Conservation (phyloP, 305 asterid genomes). For the Ajuga reptans region DNA sequence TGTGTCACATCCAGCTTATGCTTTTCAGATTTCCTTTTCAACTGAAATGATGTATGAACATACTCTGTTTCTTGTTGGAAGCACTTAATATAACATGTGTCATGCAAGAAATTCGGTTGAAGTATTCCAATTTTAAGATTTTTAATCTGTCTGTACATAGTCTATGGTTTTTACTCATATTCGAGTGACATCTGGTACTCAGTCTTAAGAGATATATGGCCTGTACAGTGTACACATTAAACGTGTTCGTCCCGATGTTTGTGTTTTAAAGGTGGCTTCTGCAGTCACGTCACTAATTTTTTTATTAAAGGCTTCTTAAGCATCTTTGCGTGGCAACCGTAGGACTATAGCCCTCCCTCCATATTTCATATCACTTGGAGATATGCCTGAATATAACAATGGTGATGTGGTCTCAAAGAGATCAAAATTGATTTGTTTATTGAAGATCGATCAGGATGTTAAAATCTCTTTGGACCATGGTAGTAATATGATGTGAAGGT, state of each 20-base stretch:
- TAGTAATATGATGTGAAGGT: neutral
- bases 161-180: conserved; percentile 1
- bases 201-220: neutral
- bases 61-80: conserved; percentile 3
- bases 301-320: no score
- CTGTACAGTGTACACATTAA: neutral
- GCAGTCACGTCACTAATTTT: neutral
- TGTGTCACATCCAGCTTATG: conserved; percentile 8
- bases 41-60: conserved; percentile 16
- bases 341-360: no score
- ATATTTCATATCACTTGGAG: neutral
- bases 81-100: neutral
- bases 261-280: neutral
- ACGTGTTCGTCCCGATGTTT: conserved; percentile 1
- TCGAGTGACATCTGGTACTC: neutral
- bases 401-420: neutral
- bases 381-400: neutral
- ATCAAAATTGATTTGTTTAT: neutral
- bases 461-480: neutral
- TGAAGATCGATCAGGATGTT: neutral
- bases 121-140: conserved; percentile 2
- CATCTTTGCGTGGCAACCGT: no score
- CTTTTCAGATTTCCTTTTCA: conserved; percentile 7
- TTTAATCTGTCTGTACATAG: neutral
- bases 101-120: neutral